Evolutionary conservation across 805 yeast genomes (phyloP).

Genomic region (Dipodascus geniculatus): DNA sequence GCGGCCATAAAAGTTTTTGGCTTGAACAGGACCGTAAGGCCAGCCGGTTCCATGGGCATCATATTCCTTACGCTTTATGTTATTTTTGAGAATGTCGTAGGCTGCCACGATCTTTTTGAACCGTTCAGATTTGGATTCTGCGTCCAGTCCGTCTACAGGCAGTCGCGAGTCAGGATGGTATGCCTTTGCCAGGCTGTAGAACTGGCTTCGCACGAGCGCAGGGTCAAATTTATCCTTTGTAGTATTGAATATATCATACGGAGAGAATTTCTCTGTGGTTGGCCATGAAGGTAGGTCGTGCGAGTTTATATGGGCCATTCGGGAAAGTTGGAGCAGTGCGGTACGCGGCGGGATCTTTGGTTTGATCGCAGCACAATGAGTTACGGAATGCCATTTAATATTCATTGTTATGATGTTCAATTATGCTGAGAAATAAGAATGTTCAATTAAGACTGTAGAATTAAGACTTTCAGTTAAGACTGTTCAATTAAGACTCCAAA

Average conservation of each 20-base stretch:
- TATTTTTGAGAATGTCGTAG: conserved; percentile 42
- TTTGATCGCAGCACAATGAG: too few relatives aligned
- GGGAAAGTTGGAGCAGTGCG: too few relatives aligned
- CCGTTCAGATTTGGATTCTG: conserved; percentile 32
- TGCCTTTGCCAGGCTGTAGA: conserved; percentile 51
- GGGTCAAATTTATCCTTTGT: conserved; percentile 27
- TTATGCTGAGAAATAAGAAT: too few relatives aligned
- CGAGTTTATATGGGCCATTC: not conserved
- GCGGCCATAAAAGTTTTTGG: conserved; percentile 30
- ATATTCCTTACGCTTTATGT: conserved; percentile 32
- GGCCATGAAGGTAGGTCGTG: conserved; percentile 40
- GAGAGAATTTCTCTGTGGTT: conserved; percentile 40
- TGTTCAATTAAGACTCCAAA: too few relatives aligned
- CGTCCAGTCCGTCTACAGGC: conserved; percentile 3
- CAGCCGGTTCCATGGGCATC: conserved; percentile 23
- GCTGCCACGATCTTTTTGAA: conserved; percentile 49
- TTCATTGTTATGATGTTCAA: too few relatives aligned
- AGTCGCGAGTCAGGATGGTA: conserved; percentile 64
- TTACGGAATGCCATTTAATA: too few relatives aligned
- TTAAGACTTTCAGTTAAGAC: too few relatives aligned
- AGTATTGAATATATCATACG: conserved; percentile 56
- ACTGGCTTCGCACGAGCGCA: conserved; percentile 34
- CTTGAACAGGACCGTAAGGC: conserved; percentile 19
- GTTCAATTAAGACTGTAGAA: too few relatives aligned
- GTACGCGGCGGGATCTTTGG: too few relatives aligned